Evolutionary conservation across 306 rosid genomes (phyloP), one percentile per base, ranked within the genome.

Genomic region (Morella rubra): DNA sequence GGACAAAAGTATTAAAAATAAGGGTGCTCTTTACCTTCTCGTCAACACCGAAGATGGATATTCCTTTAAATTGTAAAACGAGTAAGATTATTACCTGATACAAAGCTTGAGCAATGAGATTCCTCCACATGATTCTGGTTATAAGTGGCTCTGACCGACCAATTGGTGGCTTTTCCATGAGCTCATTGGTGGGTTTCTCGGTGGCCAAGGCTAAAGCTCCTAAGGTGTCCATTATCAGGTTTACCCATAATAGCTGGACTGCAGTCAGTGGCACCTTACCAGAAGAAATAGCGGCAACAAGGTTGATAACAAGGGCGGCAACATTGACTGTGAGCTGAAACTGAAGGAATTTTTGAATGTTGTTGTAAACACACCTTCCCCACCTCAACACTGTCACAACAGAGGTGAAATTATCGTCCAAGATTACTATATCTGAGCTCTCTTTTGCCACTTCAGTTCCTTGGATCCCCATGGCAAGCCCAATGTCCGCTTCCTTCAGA

Each of bases 391-490:
- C 82, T 19, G 78, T 65, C 51, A 79, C 73, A 0, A 79, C 69
- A 0, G 82, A 73, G 1, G 51, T 24, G 6, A 79, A 73, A 71
- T 79, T 79, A 19, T 79, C 78, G 46, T 79, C 82, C 50, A 73
- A 16, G 59, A 79, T 73, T 11, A 79, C 69, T 5, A 79, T 79
- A 40, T 79, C 82, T 20, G 82, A 79, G 44, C 78, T 79, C 59
- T 79, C 82, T 40, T 79, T 79, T 41, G 82, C 82, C 14, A 73
- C 82, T 79, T 79, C 78, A 8, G 82, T 79, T 62, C 82, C 82
- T 12, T 78, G 70, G 87, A 80, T 82, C 19, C 98, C 98, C 98
- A 93, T 93, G 14, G 96, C 91, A 67, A 91, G 98, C 73, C 98
- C 98, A 70, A 93, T 77, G 60, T 93, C 93, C 42, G 98, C 98